Evolutionary conservation across 169 alveolate species (phyloP).

Genomic region (Cryptosporidium felis): DNA sequence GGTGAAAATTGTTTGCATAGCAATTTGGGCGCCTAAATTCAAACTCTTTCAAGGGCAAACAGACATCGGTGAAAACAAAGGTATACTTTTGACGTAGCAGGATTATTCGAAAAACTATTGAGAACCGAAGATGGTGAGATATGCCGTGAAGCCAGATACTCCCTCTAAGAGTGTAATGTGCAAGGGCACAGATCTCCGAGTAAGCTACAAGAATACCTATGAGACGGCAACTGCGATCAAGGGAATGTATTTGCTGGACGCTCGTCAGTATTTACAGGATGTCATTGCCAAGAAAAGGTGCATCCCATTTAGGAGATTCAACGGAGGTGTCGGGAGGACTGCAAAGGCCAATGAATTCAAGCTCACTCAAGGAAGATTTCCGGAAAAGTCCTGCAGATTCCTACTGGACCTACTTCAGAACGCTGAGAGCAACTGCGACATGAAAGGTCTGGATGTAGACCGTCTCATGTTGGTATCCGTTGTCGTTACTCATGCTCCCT

Average conservation of each 20-base stretch:
- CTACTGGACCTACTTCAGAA: constrained; percentile 90
- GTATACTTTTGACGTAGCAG: background rate
- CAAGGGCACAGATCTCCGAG: constrained; percentile 90
- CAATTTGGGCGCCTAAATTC: no score
- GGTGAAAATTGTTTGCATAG: no score
- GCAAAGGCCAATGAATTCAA: constrained; percentile 95
- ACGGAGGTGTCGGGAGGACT: constrained; percentile 97
- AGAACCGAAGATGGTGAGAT: constrained; percentile 41
- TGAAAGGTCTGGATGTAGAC: constrained; percentile 92
- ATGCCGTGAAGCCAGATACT: constrained; percentile 67
- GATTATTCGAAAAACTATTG: background rate
- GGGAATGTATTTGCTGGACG: constrained; percentile 91
- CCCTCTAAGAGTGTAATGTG: constrained; percentile 82
- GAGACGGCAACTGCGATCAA: constrained; percentile 96
- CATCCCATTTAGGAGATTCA: constrained; percentile 95
- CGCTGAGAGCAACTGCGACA: constrained; percentile 96
- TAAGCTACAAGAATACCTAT: constrained; percentile 95
- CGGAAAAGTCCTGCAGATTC: constrained; percentile 94
- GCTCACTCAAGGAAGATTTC: constrained; percentile 97
- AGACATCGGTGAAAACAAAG: background rate
- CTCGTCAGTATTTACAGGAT: constrained; percentile 92
- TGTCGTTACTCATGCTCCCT: constrained; percentile 93
- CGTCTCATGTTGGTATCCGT: constrained; percentile 90
- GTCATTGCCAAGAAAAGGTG: constrained; percentile 95
- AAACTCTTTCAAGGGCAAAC: background rate